A percentile compares a stretch with the other conserved stretches of the same genome.
phyloP scores from a whole-genome alignment of 108 stramenopile species.

The Cyclotella distinguenda region DNA sequence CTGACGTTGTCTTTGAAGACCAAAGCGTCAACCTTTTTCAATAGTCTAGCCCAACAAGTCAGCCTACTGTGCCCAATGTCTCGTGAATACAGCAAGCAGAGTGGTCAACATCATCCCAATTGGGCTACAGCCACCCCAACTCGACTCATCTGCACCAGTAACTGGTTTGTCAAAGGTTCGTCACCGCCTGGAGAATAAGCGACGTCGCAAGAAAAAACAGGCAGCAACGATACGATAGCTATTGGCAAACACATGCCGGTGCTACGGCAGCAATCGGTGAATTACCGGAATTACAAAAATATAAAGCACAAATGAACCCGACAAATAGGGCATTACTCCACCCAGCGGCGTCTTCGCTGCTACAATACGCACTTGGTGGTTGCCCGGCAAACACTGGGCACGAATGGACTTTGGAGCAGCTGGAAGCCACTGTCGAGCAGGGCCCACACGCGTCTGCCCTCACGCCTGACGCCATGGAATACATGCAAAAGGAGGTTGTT shows the following conservation, averaged over 20 bases:
- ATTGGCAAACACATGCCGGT: background rate
- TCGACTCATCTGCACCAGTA: background rate
- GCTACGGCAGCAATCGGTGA: too few relatives aligned
- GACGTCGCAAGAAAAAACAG: background rate
- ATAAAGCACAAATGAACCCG: slow-evolving; percentile 2
- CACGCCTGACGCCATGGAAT: background rate
- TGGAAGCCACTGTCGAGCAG: slow-evolving; percentile 3
- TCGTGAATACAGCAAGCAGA: too few relatives aligned
- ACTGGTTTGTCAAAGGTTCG: background rate
- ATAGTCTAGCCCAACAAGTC: too few relatives aligned
- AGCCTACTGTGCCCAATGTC: too few relatives aligned
- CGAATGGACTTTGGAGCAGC: slow-evolving; percentile 5
- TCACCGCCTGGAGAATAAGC: background rate
- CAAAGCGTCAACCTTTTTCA: too few relatives aligned
- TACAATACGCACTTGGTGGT: slow-evolving; percentile 11
- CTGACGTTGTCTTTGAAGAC: too few relatives aligned
- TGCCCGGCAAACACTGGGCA: slow-evolving; percentile 7
- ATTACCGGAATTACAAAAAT: background rate
- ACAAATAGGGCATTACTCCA: background rate
- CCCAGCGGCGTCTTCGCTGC: background rate
- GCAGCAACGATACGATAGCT: background rate
- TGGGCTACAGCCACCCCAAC: background rate
- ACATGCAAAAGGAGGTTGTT: background rate
- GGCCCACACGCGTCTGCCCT: slow-evolving; percentile 14
- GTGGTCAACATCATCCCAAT: too few relatives aligned